phyloP scores from a whole-genome alignment of 2,329 filamentous ascomycete genomes.

The Exophiala viscosa region DNA sequence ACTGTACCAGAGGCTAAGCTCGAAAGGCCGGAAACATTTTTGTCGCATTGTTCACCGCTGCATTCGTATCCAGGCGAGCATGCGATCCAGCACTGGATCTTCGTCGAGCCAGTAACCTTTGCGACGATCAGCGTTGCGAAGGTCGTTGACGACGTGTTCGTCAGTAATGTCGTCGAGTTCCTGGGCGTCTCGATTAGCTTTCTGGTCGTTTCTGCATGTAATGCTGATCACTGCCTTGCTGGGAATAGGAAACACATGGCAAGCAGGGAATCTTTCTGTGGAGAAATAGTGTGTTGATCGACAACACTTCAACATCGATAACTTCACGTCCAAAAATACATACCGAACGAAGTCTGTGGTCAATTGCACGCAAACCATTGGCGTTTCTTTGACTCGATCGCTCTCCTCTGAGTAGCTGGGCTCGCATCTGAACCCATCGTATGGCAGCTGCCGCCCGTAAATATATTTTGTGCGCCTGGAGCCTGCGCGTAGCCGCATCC shows the following conservation, averaged over 20 bases:
- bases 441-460: conserved; percentile 56
- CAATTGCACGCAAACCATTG: conserved; percentile 47
- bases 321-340: conserved; percentile 21
- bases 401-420: conserved; percentile 50
- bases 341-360: conserved; percentile 49
- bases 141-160: conserved; percentile 52
- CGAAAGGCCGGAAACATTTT: not conserved
- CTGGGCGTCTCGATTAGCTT: conserved; percentile 34
- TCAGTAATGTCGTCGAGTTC: conserved; percentile 58
- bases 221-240: conserved; percentile 23
- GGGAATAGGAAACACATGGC: conserved; percentile 14
- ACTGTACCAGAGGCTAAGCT: too few species aligned
- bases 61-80: conserved; percentile 44
- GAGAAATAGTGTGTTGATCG: conserved; percentile 2
- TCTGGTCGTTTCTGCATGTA: not conserved
- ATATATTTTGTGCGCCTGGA: conserved; percentile 60
- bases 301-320: not conserved
- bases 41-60: conserved; percentile 30
- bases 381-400: conserved; percentile 47
- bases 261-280: not conserved
- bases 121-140: conserved; percentile 52
- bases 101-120: conserved; percentile 61
- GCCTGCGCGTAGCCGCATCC: conserved; percentile 58
- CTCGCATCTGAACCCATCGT: conserved; percentile 56
- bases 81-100: conserved; percentile 54